Evolutionary conservation across 2,329 filamentous ascomycete species (phyloP), one percentile per base, ranked within the genome.

Genomic region (Xylaria sp.): DNA sequence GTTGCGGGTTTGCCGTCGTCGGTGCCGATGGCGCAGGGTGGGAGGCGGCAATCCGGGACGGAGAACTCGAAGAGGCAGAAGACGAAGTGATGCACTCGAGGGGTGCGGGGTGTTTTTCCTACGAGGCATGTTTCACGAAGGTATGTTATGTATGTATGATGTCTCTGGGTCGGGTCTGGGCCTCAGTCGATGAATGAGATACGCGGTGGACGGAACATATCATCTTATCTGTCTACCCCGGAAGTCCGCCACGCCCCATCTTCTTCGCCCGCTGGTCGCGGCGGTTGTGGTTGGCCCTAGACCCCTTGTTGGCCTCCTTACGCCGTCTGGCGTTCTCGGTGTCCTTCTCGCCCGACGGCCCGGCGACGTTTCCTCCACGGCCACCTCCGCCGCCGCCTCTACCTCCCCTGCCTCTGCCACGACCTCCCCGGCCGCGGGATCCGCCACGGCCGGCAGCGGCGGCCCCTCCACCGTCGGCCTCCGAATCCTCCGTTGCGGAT

Each of bases 221-320:
- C 7, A 13, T n/a, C n/a, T 38, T 22, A 34, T 44, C 7, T 20
- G 21, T 41, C 63, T 45, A 69, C 7, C 66, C 68, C 11, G 66
- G 61, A 37, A 71, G 56, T 13, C 78, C 78, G 7, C 77, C 80
- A 21, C 84, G 77, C 13, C 81, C 82, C 83, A 88, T 86, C 73
- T 89, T 89, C 66, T 73, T 84, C 11, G 85, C 84, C 34, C 83
- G 76, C 55, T 81, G 81, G 67, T 95, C 89, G 45, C 91, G 82
- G 21, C 92, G 84, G 71, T 91, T 94, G 69, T 96, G 92, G 68
- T 96, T 96, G 26, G 91, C 92, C 56, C 88, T 79, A 19, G 88
- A 90, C 2, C 87, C 81, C 71, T 96, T 96, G 63, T 86, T 89
- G 21, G 89, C 86, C 68, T 96, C 92, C 69, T 96, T 96, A 58